phyloP scores from a whole-genome alignment of 345 rosid genomes.

The Orychophragmus violaceus region DNA sequence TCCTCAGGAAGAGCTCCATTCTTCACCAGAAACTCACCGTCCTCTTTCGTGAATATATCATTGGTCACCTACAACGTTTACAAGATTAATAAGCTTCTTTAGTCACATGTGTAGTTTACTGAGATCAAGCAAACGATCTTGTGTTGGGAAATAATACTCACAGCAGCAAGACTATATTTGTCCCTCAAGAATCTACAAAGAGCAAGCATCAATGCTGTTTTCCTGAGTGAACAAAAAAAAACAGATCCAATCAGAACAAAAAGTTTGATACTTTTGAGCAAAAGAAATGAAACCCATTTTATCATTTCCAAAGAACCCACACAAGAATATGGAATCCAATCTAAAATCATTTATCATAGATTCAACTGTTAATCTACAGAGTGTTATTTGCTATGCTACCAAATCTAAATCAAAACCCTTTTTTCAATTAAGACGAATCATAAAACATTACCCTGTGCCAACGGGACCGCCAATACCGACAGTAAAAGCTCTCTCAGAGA shows the following conservation, averaged over 20 bases:
- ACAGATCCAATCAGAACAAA: background rate
- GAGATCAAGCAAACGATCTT: background rate
- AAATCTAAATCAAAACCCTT: background rate
- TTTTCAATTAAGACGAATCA: background rate
- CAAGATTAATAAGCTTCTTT: background rate
- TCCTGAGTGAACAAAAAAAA: slow-evolving; percentile 39
- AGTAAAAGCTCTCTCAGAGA: slow-evolving; percentile 88
- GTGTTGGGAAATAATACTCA: slow-evolving; percentile 33
- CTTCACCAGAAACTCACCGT: slow-evolving; percentile 90
- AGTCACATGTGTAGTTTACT: background rate
- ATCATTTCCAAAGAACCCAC: background rate
- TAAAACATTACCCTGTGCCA: slow-evolving; percentile 70
- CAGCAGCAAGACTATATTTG: slow-evolving; percentile 95
- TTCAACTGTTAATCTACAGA: background rate
- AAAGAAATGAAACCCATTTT: background rate
- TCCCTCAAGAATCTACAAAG: slow-evolving; percentile 67
- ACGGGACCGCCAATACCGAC: slow-evolving; percentile 97
- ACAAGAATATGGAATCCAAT: background rate
- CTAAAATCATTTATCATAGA: background rate
- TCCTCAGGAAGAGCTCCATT: slow-evolving; percentile 88
- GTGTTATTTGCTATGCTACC: background rate
- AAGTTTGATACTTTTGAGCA: background rate
- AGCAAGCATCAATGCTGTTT: slow-evolving; percentile 92
- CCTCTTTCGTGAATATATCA: slow-evolving; percentile 97
- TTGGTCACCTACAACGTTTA: slow-evolving; percentile 64